Evolutionary conservation across 345 rosid species (phyloP).

Genomic region (Rhodamnia rubescens): DNA sequence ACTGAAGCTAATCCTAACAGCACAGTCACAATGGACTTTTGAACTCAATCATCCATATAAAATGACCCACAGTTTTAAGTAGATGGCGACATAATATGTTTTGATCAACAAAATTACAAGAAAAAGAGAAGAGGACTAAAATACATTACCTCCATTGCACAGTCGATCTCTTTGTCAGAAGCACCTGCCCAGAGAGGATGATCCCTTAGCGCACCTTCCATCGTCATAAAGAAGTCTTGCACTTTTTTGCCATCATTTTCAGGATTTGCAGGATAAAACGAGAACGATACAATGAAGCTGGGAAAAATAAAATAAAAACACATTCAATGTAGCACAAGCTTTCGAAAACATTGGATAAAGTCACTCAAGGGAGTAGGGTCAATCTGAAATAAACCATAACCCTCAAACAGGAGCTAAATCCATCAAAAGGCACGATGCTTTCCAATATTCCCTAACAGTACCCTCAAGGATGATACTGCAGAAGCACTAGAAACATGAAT

Average conservation of each 20-base stretch:
- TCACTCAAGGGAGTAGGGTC: not conserved
- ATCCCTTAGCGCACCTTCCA: constrained; percentile 42
- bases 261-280: constrained; percentile 31
- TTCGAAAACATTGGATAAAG: not conserved
- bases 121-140: not conserved
- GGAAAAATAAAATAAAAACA: not conserved
- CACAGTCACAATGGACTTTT: not conserved
- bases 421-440: not conserved
- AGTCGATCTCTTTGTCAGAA: constrained; percentile 30
- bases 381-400: not conserved
- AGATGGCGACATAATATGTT: not conserved
- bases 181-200: constrained; percentile 42
- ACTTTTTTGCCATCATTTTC: constrained; percentile 42
- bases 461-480: not conserved
- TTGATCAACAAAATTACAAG: not conserved
- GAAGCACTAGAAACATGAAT: not conserved
- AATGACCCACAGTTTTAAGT: not conserved
- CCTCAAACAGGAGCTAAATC: not conserved
- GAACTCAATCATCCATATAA: not conserved
- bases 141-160: constrained; percentile 10
- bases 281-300: constrained; percentile 56
- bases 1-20: not conserved
- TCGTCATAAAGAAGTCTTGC: constrained; percentile 34
- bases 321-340: not conserved
- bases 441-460: not conserved